Base-by-base conservation (phyloP, 139 green algal genomes). In the Chlorella sp. region DNA sequence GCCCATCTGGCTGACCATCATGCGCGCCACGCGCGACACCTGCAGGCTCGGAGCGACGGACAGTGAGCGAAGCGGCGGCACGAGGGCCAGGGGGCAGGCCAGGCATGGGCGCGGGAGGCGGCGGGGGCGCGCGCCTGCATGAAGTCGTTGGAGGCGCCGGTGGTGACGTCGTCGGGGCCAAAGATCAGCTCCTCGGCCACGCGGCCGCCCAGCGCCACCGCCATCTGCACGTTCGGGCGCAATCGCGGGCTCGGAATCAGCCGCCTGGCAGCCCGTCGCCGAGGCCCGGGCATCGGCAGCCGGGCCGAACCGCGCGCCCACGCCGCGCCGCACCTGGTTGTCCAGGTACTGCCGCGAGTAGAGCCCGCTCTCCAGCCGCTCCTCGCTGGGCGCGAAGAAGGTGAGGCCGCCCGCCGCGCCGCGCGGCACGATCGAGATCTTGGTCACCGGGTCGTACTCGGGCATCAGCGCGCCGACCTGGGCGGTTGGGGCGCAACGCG, bases 121-220 rank as follows among this genome's bases (percentile, higher is more conserved):
- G 12, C 17, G 60, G 9, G 29, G 23, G 15, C 12, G 8, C 60
- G 71, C 58, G 87, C 86, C 77, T 90, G 83, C 90, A 96, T 89
- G 92, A 99, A 98, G 83, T 99, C 95, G 48, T 89, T 88, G 0
- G 84, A 93, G 17, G 90, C 93, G 74, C 96, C 96, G 5, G 96
- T 99, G 63, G 96, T 99, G 64, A 99, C 95, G 73, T 98, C 87
- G 43, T 99, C 88, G 67, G 90, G 85, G 25, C 96, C 96, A 64
- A 98, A 99, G 77, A 99, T 99, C 1, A 99, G 84, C 92, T 99
- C 96, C 91, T 99, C 96, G 15, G 96, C 96, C 62, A 99, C 92
- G 48, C 96, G 94, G 59, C 94, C 94, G 51, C 94, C 94, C 79
- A 98, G 79, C 5, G 94, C 94, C 41, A 97, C 93, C 21, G 90